Base-by-base conservation (phyloP, 2,329 filamentous ascomycete species). In the Trichophyton mentagrophytes region DNA sequence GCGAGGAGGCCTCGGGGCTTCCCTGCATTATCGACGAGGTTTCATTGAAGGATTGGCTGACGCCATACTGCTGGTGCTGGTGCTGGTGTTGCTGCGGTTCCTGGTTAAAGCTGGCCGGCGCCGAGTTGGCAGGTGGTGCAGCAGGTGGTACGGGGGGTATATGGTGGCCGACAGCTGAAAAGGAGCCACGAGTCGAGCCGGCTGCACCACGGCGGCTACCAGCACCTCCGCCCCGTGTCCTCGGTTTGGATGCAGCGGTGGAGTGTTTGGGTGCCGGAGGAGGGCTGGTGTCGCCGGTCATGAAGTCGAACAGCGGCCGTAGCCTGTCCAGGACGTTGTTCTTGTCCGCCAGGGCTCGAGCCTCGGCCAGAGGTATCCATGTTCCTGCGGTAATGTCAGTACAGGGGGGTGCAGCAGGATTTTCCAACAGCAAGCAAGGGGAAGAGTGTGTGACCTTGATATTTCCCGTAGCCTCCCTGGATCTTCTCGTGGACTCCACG, bases 401-500 rank as follows among this genome's bases (percentile, higher is more conserved):
- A 57, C 13, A 55, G n/a, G 51, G 15, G n/a, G 3, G 15, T 17
- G 15, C 8, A 13, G 6, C 22, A 13, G 13, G 38, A 20, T 25
- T 1, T 11, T 36, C 13, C 36, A 13, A n/a, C 11, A 22, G 30
- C 15, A 44, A 8, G 33, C 13, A 20, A 7, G 13, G 36, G 22
- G 3, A 20, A 25, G 7, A 22, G n/a, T 15, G 22, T 22, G 22
- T 22, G 22, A 89, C 88, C 91, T 78, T 99, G 93, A 68, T 97
- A 99, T 83, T 97, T 97, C 69, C 93, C 93, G 73, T 97, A 97
- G 15, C 93, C 93, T 65, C 92, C 93, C 72, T 99, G 93, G 4
- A 99, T 91, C 77, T 99, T 99, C 77, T 97, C 93, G 71, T 99
- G 93, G 3, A 88, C 82, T 49, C 95, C 92, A 73, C 96, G 96